Conservation (phyloP, 495 filamentous ascomycete species). For the Bombardia bombarda region DNA sequence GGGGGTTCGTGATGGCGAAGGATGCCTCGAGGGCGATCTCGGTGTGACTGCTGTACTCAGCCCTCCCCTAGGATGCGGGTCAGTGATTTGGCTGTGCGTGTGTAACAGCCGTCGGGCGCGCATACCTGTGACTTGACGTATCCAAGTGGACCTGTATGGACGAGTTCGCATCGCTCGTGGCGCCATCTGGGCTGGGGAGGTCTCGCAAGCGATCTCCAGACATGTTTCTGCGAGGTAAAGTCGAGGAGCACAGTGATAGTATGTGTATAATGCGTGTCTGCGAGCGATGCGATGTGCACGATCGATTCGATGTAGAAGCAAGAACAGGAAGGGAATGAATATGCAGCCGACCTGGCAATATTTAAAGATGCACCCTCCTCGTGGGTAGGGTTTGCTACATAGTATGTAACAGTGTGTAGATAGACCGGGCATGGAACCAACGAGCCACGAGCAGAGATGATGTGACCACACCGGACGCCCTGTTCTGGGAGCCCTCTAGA, state of each 20-base stretch:
- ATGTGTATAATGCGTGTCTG: neutral
- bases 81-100: neutral
- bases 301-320: too few relatives aligned
- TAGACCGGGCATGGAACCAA: too few relatives aligned
- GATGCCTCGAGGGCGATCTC: slow-evolving; percentile 5
- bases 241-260: neutral
- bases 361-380: neutral
- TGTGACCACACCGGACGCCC: neutral
- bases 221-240: slow-evolving; percentile 2
- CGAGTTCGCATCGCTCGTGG: slow-evolving; percentile 17
- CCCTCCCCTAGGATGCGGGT: slow-evolving; percentile 5
- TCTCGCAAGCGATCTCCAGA: slow-evolving; percentile 1
- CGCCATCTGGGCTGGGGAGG: slow-evolving; percentile 4
- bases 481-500: slow-evolving; percentile 17
- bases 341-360: neutral
- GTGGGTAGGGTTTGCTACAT: too few relatives aligned
- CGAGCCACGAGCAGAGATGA: too few relatives aligned
- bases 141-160: slow-evolving; percentile 21
- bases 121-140: slow-evolving; percentile 16
- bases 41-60: slow-evolving; percentile 1
- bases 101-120: neutral
- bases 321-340: too few relatives aligned
- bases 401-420: neutral
- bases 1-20: slow-evolving; percentile 5
- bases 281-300: neutral